These are phyloP conservation scores for Aspergillus fumigatus DNA, from an alignment of 2,329 filamentous ascomycete species.

Conservation along the genomic window DNA sequence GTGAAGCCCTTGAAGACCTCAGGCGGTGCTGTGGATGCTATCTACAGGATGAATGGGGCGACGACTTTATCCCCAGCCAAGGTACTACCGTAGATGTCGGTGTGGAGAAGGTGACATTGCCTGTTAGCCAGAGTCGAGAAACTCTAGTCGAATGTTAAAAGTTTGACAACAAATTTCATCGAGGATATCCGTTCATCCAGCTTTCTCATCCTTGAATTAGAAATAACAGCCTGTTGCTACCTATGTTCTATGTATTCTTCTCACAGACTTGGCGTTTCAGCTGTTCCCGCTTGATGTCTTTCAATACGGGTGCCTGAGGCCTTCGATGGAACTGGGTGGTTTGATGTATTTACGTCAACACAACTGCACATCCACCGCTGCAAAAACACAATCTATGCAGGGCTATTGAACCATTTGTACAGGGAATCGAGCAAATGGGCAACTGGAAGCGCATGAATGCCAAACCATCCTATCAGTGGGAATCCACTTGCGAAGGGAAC, in stretches of 20 bases:
- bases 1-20: not conserved
- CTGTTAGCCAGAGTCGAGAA: not conserved
- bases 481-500: not conserved
- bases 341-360: too few relatives aligned
- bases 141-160: too few relatives aligned
- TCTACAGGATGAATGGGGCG: not conserved
- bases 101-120: not conserved
- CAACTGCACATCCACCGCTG: not conserved
- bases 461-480: not conserved
- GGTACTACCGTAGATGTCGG: not conserved
- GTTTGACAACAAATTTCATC: not conserved
- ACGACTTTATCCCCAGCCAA: constrained; percentile 2
- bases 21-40: not conserved
- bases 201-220: not conserved
- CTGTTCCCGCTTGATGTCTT: not conserved
- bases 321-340: not conserved
- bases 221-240: not conserved
- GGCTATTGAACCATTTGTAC: not conserved
- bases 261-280: too few relatives aligned
- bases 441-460: not conserved
- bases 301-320: not conserved
- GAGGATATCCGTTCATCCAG: not conserved
- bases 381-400: not conserved
- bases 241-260: not conserved
- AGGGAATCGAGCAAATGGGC: not conserved